Conservation (phyloP, 768 basidiomycete genomes). For the Stropharia rugosoannulata region DNA sequence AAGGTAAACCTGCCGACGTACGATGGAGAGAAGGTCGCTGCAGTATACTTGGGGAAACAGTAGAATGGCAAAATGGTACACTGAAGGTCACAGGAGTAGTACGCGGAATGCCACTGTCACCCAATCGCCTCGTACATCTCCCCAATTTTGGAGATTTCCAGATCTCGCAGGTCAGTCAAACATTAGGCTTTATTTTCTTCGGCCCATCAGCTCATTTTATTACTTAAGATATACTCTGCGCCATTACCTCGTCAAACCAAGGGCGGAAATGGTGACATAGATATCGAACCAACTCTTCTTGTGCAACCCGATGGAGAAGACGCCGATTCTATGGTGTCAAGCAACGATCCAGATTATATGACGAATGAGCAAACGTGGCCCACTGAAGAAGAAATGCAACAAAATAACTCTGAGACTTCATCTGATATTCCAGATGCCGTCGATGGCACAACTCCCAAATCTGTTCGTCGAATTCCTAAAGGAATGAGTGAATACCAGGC, state of each 20-base stretch:
- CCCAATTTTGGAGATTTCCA: slow-evolving; percentile 89
- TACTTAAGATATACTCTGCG: slow-evolving; percentile 66
- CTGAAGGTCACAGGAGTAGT: slow-evolving; percentile 83
- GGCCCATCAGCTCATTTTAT: not conserved
- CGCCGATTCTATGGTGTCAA: slow-evolving; percentile 85
- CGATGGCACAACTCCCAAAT: slow-evolving; percentile 74
- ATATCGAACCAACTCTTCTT: slow-evolving; percentile 62
- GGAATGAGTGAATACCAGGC: slow-evolving; percentile 98
- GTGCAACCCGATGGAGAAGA: slow-evolving; percentile 62
- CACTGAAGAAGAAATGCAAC: slow-evolving; percentile 91
- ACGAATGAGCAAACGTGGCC: slow-evolving; percentile 99
- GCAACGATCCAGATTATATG: slow-evolving; percentile 86
- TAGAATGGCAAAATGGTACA: slow-evolving; percentile 60
- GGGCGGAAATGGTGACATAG: slow-evolving; percentile 50
- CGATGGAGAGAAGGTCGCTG: slow-evolving; percentile 82
- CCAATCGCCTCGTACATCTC: slow-evolving; percentile 84
- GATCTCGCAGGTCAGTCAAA: slow-evolving; percentile 62
- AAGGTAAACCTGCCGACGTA: slow-evolving; percentile 78
- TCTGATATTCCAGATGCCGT: slow-evolving; percentile 59
- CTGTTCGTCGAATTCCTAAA: slow-evolving; percentile 84
- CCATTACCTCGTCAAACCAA: slow-evolving; percentile 41
- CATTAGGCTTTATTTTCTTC: not conserved
- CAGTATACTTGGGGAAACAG: slow-evolving; percentile 67
- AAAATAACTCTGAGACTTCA: slow-evolving; percentile 25
- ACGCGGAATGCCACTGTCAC: slow-evolving; percentile 75